phyloP scores from a whole-genome alignment of 2,329 filamentous ascomycete species.

The Alternaria alternata region DNA sequence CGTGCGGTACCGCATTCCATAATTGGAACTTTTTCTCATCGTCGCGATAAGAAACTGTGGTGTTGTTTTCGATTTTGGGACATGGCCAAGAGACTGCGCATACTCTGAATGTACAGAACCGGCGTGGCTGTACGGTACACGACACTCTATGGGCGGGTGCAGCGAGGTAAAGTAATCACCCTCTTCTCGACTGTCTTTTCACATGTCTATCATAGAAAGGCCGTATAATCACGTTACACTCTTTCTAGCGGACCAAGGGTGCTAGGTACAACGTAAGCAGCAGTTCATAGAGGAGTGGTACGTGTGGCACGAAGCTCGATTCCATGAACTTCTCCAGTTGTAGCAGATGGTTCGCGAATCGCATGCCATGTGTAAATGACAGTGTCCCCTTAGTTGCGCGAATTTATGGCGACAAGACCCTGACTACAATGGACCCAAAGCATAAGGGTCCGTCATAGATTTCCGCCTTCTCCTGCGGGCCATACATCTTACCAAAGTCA shows the following conservation, averaged over 20 bases:
- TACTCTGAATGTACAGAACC: background rate
- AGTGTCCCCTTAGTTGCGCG: background rate
- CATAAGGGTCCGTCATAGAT: background rate
- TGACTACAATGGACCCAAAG: background rate
- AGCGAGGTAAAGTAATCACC: background rate
- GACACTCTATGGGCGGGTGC: background rate
- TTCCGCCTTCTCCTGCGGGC: background rate
- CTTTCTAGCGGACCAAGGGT: background rate
- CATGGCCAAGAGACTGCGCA: background rate
- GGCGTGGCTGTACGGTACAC: background rate
- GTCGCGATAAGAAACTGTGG: background rate
- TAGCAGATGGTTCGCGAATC: background rate
- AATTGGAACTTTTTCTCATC: conserved; percentile 1
- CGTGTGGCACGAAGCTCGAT: background rate
- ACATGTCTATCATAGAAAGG: background rate
- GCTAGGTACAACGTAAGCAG: background rate
- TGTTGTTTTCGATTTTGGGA: background rate
- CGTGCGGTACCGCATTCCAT: conserved; percentile 3
- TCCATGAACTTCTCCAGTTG: background rate
- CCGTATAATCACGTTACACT: background rate
- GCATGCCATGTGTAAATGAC: no score
- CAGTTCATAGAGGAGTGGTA: no score
- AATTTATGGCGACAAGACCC: background rate
- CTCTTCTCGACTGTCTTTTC: background rate
- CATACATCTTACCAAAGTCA: no score